Evolutionary conservation across 2,329 filamentous ascomycete genomes (phyloP), one percentile per base, ranked within the genome.

Genomic region (Neodidymelliopsis sp.): DNA sequence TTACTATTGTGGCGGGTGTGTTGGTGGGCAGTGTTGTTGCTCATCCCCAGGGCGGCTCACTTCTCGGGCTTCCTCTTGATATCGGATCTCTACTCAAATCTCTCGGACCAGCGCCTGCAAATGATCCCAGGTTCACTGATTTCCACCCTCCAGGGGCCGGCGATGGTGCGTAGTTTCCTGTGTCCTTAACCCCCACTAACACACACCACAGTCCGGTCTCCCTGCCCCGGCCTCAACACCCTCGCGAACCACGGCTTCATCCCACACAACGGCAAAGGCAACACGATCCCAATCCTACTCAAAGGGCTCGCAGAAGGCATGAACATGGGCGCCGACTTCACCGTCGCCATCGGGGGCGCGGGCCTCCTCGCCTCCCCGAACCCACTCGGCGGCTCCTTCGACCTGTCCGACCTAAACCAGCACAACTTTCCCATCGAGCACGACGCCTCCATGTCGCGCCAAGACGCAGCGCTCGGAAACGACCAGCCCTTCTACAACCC

Each of bases 381-480:
- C 23, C 54, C 59, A 0, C 50, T 60, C 2, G 43, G 29, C 15
- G 54, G 57, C 33, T 53, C 54, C 15, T 62, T 62, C 48, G 54
- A 60, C 43, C 53, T 62, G 3, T 16, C 41, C 35, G 48, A 62
- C 8, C 16, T 62, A 3, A 43, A 41, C 30, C 30, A 35, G 46
- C 58, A 61, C 36, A 61, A 61, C 30, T 59, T 59, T 31, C 56
- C 59, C 25, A 62, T 59, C 29, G 59, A 62, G 33, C 59, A 62
- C 37, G 59, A 62, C 41, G 59, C 57, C 5, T 49, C 40, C 10
- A 54, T 62, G 7, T 60, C 56, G 3, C 54, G 59, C 5, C 52
- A 46, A 18, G 59, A 60, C 4, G 59, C 56, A 5, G 52, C 49
- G 8, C 36, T 61, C 3, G 58, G 58, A 3, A 53, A 53, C n/a